A percentile compares a stretch with the other conserved stretches of the same genome.
phyloP scores from a whole-genome alignment of 768 basidiomycete genomes.

The Naematelia aurantialba region DNA sequence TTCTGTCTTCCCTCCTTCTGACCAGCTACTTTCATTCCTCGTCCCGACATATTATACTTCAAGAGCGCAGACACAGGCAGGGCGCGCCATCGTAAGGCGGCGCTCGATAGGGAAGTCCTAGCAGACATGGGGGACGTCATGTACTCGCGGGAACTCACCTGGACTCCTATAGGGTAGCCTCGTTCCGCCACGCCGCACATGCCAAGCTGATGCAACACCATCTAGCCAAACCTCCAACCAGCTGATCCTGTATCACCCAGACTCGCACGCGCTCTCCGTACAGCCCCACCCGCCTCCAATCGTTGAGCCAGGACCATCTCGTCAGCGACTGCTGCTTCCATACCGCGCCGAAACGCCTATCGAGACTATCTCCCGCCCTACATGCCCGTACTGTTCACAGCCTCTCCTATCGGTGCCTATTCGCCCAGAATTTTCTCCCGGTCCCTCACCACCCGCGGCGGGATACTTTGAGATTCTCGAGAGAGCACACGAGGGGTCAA shows the following conservation, averaged over 20 bases:
- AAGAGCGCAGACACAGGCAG: too few relatives aligned
- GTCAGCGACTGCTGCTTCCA: slow-evolving; percentile 14
- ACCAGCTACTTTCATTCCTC: not conserved
- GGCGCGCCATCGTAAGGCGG: too few relatives aligned
- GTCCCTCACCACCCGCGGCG: not conserved
- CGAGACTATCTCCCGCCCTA: slow-evolving; percentile 10
- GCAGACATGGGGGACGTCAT: not conserved
- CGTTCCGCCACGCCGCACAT: not conserved
- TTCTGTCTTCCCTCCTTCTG: not conserved
- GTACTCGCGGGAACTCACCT: slow-evolving; percentile 1
- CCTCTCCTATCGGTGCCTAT: slow-evolving; percentile 18
- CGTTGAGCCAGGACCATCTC: slow-evolving; percentile 11
- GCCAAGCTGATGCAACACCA: not conserved
- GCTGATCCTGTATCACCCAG: slow-evolving; percentile 46
- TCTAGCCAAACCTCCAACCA: slow-evolving; percentile 43
- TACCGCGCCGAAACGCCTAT: slow-evolving; percentile 8
- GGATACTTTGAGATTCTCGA: slow-evolving; percentile 42
- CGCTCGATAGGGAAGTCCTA: too few relatives aligned
- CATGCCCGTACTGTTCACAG: slow-evolving; percentile 46
- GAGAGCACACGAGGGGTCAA: slow-evolving; percentile 41
- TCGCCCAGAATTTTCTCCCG: not conserved
- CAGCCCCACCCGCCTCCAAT: slow-evolving; percentile 22
- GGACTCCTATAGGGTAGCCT: slow-evolving; percentile 38
- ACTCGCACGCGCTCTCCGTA: slow-evolving; percentile 42
- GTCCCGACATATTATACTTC: too few relatives aligned